These are phyloP conservation scores for Coemansia sp. DNA, from an alignment of 192 early-diverging fungal species.

Conservation along the genomic window DNA sequence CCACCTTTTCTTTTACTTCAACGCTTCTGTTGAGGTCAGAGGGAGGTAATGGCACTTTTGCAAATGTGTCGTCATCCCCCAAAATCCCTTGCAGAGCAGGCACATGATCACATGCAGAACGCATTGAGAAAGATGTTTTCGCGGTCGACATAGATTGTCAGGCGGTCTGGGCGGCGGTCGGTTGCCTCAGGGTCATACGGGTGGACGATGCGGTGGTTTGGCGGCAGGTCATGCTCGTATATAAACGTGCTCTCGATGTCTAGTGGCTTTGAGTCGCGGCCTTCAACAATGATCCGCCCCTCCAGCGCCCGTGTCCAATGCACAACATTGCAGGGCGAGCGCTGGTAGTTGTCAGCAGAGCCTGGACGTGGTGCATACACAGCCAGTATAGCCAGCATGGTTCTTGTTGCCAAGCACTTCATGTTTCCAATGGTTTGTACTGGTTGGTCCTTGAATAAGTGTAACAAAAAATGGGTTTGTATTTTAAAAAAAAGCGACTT, in stretches of 20 bases:
- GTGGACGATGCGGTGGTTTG: conserved; percentile 48
- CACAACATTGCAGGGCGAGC: conserved; percentile 43
- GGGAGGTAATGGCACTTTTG: not conserved
- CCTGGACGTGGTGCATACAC: not conserved
- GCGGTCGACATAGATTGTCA: conserved; percentile 49
- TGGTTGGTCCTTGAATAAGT: too few relatives aligned
- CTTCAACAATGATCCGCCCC: conserved; percentile 40
- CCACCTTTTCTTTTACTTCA: not conserved
- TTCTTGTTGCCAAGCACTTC: too few relatives aligned
- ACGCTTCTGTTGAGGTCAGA: too few relatives aligned
- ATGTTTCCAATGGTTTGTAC: too few relatives aligned
- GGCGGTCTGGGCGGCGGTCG: conserved; percentile 27
- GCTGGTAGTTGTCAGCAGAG: conserved; percentile 32
- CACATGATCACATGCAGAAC: conserved; percentile 24
- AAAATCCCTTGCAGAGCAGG: not conserved
- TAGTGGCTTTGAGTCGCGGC: conserved; percentile 30
- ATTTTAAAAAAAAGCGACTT: too few relatives aligned
- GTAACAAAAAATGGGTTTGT: too few relatives aligned
- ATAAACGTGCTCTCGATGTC: conserved; percentile 29
- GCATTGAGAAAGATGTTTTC: conserved; percentile 48
- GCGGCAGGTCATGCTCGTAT: conserved; percentile 40
- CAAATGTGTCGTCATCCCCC: not conserved
- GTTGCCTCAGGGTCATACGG: conserved; percentile 32
- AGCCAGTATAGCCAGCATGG: not conserved
- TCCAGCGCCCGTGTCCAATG: conserved; percentile 51